A percentile compares a stretch with the other conserved stretches of the same genome.
These are phyloP conservation scores for Candida freyschussii DNA, from an alignment of 1,139 yeast genomes.

Conservation along the genomic window DNA sequence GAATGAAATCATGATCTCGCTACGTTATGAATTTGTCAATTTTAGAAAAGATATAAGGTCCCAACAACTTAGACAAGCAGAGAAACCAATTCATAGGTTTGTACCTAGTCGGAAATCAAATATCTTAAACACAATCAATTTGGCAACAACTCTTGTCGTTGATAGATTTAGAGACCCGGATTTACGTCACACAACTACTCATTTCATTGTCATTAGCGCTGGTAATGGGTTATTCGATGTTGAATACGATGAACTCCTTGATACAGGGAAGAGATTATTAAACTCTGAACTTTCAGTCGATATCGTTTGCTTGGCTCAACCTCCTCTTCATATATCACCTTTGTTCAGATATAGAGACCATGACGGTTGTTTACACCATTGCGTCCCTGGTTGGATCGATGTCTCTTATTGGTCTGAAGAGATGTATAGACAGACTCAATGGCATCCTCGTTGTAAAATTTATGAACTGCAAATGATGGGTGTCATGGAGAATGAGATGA, in stretches of 20 bases:
- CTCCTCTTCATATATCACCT: conserved; percentile 91
- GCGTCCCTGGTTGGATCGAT: conserved; percentile 94
- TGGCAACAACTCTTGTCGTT: conserved; percentile 74
- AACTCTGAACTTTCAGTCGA: conserved; percentile 84
- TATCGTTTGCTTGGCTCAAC: conserved; percentile 80
- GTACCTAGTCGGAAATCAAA: conserved; percentile 90
- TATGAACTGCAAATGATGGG: conserved; percentile 99
- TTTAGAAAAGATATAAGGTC: conserved; percentile 72
- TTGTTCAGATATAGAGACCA: conserved; percentile 65
- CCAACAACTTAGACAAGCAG: conserved; percentile 31
- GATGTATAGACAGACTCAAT: conserved; percentile 41
- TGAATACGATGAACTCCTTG: conserved; percentile 68
- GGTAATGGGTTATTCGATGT: conserved; percentile 95
- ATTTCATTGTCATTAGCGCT: conserved; percentile 81
- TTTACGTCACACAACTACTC: conserved; percentile 78
- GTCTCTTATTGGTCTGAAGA: conserved; percentile 78
- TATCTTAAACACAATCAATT: conserved; percentile 76
- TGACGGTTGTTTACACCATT: conserved; percentile 55
- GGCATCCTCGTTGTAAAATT: conserved; percentile 92
- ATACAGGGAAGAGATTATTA: conserved; percentile 71
- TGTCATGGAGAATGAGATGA: conserved; percentile 82
- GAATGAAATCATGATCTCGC: conserved; percentile 86
- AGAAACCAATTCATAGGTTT: conserved; percentile 39
- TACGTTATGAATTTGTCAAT: conserved; percentile 79
- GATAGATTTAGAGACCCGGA: conserved; percentile 85